Evolutionary conservation across 805 yeast species (phyloP).

Genomic region (Suhomyces tanzawaensis): DNA sequence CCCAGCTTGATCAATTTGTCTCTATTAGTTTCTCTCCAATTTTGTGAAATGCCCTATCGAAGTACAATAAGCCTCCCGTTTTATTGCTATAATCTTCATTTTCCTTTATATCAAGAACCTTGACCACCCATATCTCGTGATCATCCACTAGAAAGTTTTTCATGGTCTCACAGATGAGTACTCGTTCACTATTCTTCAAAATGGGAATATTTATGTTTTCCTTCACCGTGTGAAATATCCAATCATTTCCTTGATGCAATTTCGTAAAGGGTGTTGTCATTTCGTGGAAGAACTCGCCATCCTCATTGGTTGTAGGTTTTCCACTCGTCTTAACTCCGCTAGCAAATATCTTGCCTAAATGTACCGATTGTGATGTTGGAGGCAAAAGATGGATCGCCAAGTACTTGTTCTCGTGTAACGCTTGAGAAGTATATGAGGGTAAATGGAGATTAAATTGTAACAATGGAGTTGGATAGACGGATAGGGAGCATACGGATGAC

Average conservation of each 20-base stretch:
- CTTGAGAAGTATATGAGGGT: conserved; percentile 77
- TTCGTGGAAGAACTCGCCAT: conserved; percentile 41
- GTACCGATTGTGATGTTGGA: conserved; percentile 54
- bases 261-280: conserved; percentile 57
- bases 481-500: conserved; percentile 80
- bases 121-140: conserved; percentile 90
- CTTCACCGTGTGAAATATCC: conserved; percentile 24
- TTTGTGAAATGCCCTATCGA: conserved; percentile 58
- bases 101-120: conserved; percentile 57
- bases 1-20: no score
- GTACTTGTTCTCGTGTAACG: conserved; percentile 52
- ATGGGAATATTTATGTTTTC: conserved; percentile 49
- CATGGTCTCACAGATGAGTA: conserved; percentile 58
- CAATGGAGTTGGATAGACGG: conserved; percentile 73
- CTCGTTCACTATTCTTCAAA: conserved; percentile 53
- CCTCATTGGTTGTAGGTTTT: conserved; percentile 26
- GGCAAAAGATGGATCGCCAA: conserved; percentile 77
- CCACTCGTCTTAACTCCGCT: conserved; percentile 52
- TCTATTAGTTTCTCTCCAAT: conserved; percentile 30
- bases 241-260: conserved; percentile 25
- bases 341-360: conserved; percentile 64
- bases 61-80: conserved; percentile 67
- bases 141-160: conserved; percentile 62
- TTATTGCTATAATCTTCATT: conserved; percentile 13
- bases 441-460: conserved; percentile 82